These are phyloP conservation scores for Globisporangium viniferum DNA, from an alignment of 352 stramenopile species.

Conservation along the genomic window DNA sequence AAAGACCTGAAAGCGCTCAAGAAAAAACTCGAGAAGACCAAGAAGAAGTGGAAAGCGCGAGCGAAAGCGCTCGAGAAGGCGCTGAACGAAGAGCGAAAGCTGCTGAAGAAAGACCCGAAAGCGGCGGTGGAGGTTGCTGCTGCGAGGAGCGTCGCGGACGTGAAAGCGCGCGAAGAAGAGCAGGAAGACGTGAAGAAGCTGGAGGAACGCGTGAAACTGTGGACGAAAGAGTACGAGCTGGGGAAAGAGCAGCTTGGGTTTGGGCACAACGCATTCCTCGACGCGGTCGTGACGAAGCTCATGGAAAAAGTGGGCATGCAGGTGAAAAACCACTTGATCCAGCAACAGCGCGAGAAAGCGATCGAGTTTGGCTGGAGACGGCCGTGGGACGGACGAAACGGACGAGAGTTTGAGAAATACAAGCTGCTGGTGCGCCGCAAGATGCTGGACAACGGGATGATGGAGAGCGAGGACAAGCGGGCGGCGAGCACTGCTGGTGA, in stretches of 20 bases:
- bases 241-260: constrained; percentile 45
- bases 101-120: constrained; percentile 13
- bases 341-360: constrained; percentile 60
- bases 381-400: constrained; percentile 63
- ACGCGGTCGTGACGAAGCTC: constrained; percentile 55
- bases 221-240: constrained; percentile 37
- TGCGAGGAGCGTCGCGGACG: constrained; percentile 28
- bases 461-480: constrained; percentile 21
- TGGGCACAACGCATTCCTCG: constrained; percentile 51
- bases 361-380: constrained; percentile 53
- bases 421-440: constrained; percentile 44
- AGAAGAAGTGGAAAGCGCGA: constrained; percentile 24
- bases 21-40: constrained; percentile 33
- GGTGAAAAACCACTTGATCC: constrained; percentile 48
- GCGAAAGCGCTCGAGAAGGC: constrained; percentile 17
- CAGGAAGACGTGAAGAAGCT: constrained; percentile 34
- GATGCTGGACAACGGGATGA: constrained; percentile 28
- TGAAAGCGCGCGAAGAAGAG: constrained; percentile 35
- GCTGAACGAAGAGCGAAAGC: constrained; percentile 23
- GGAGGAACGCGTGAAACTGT: constrained; percentile 36
- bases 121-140: constrained; percentile 6
- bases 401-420: constrained; percentile 58
- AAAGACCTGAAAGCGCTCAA: constrained; percentile 35
- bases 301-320: constrained; percentile 47
- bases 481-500: not conserved